Percentiles rank a stretch among this genome's conserved stretches.
These are phyloP conservation scores for Eremomyces bilateralis DNA, from an alignment of 495 filamentous ascomycete genomes.

Conservation along the genomic window DNA sequence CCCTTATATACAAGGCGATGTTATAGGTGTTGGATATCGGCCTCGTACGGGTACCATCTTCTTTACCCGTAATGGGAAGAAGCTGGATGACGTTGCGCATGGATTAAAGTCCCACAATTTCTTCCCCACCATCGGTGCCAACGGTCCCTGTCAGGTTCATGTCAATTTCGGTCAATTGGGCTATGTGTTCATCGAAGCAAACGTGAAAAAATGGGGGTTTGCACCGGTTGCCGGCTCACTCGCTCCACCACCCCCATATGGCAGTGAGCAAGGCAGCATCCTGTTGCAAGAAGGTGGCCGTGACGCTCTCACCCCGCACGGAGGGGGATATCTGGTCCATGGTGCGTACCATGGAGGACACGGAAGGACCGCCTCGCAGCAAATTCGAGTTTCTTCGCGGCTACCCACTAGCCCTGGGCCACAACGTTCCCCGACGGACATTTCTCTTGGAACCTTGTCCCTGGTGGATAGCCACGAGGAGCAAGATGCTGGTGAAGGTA, in stretches of 20 bases:
- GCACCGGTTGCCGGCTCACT: conserved; percentile 90
- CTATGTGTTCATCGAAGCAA: conserved; percentile 97
- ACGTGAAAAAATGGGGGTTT: conserved; percentile 98
- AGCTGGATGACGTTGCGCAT: conserved; percentile 84
- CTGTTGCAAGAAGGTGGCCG: conserved; percentile 74
- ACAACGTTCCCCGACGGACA: conserved; percentile 81
- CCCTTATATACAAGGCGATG: conserved; percentile 71
- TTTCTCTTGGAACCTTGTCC: conserved; percentile 61
- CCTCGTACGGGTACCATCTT: conserved; percentile 88
- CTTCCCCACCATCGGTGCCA: conserved; percentile 87
- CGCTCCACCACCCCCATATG: conserved; percentile 88
- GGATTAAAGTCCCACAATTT: conserved; percentile 87
- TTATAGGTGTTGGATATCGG: conserved; percentile 87
- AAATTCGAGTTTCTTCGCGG: conserved; percentile 34
- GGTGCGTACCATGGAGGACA: conserved; percentile 26
- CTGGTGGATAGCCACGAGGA: conserved; percentile 45
- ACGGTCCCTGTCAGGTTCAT: conserved; percentile 75
- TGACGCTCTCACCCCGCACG: conserved; percentile 27
- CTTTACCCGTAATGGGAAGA: conserved; percentile 96
- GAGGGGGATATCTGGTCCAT: conserved; percentile 24
- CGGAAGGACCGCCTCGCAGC: conserved; percentile 30
- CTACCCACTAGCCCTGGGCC: conserved; percentile 71
- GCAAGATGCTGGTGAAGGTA: conserved; percentile 40
- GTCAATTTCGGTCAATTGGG: conserved; percentile 96
- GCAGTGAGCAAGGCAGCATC: conserved; percentile 88